These are phyloP conservation scores for Amanita pallidorosea DNA, from an alignment of 768 basidiomycete genomes.

Conservation along the genomic window DNA sequence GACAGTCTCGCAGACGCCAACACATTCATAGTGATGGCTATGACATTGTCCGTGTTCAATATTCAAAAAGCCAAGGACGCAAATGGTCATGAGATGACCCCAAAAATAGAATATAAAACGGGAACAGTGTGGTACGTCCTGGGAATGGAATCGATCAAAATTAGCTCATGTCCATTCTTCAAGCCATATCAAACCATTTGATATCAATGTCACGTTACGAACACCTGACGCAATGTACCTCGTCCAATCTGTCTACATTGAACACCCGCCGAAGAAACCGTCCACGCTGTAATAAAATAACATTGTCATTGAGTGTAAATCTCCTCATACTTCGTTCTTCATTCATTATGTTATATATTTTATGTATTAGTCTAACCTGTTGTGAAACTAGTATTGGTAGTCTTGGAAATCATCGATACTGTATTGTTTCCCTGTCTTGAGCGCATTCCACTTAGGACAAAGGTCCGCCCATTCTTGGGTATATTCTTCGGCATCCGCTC, in stretches of 20 bases:
- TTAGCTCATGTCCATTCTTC: background rate
- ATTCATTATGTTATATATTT: background rate
- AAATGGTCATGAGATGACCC: slow-evolving; percentile 25
- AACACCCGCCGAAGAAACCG: background rate
- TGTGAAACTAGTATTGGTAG: background rate
- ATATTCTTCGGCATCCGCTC: background rate
- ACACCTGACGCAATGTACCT: background rate
- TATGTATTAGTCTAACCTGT: background rate
- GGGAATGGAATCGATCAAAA: background rate
- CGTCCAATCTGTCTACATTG: background rate
- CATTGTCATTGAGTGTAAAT: background rate
- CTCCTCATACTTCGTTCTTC: background rate
- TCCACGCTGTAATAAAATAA: background rate
- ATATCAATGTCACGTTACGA: background rate
- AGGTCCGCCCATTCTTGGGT: slow-evolving; percentile 17
- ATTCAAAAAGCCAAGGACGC: slow-evolving; percentile 23
- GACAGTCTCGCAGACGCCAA: background rate
- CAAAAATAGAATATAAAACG: slow-evolving; percentile 17
- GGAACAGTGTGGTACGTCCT: background rate
- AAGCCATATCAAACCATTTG: slow-evolving; percentile 1
- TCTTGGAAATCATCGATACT: background rate
- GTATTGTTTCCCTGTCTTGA: slow-evolving; percentile 8
- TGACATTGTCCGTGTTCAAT: slow-evolving; percentile 25
- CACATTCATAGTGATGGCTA: slow-evolving; percentile 24
- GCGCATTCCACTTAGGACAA: slow-evolving; percentile 18